Conservation (phyloP, 495 filamentous ascomycete genomes). For the Aspergillus sclerotioniger region DNA sequence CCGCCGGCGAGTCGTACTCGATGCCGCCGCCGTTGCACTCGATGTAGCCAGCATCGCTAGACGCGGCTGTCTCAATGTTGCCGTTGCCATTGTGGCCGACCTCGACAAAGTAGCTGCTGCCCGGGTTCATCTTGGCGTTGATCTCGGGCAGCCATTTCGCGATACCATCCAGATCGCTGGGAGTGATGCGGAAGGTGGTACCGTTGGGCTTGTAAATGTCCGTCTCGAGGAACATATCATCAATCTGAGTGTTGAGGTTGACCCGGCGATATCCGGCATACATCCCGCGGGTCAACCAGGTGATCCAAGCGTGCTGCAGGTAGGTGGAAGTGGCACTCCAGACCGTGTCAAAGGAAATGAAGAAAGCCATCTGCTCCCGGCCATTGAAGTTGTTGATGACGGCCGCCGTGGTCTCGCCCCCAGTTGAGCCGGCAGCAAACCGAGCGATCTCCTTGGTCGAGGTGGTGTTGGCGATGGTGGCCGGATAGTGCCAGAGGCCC, state of each 20-base stretch:
- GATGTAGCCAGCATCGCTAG: constrained; percentile 28
- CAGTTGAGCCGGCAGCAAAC: constrained; percentile 41
- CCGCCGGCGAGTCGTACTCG: constrained; percentile 35
- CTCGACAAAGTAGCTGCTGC: constrained; percentile 56
- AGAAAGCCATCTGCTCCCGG: constrained; percentile 62
- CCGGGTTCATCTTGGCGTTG: constrained; percentile 52
- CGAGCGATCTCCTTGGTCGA: constrained; percentile 53
- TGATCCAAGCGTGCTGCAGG: constrained; percentile 63
- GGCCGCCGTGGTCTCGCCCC: constrained; percentile 44
- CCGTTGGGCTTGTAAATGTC: constrained; percentile 50
- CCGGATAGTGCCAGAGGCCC: constrained; percentile 59
- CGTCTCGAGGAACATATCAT: constrained; percentile 61
- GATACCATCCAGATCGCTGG: constrained; percentile 49
- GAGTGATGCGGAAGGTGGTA: constrained; percentile 49
- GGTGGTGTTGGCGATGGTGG: constrained; percentile 50
- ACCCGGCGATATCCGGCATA: constrained; percentile 55
- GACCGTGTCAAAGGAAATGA: constrained; percentile 52
- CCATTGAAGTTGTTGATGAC: constrained; percentile 60
- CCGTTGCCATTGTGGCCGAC: constrained; percentile 63
- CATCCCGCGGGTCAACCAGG: constrained; percentile 58
- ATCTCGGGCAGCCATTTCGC: constrained; percentile 47
- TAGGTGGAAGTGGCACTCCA: constrained; percentile 57
- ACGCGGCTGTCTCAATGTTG: constrained; percentile 50
- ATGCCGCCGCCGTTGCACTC: constrained; percentile 37
- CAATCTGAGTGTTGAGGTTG: constrained; percentile 61